Base-by-base conservation (phyloP, 345 rosid species). In the Melastoma malabathricum region DNA sequence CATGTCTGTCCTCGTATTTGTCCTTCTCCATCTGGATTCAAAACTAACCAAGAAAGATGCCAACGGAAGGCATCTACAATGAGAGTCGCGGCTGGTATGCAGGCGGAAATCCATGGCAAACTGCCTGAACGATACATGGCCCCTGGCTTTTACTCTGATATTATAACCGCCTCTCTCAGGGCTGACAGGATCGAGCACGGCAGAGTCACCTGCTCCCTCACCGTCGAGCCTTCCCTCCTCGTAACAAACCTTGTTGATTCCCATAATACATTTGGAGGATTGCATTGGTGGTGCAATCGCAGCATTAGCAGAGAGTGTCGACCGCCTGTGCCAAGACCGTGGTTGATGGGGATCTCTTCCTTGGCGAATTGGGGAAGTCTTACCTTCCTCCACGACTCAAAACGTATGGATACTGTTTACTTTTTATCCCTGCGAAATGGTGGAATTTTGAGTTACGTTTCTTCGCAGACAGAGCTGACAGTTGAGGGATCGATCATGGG, bases 251-350 rank as follows among this genome's bases (percentile, higher is more conserved):
- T 13, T 43, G 3, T 15, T 54, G 43, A 25, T 16, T 13, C 59
- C 57, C 59, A 86, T 88, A 83, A 86, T 56, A 45, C 4, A 29
- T 82, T 18, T 46, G 70, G 61, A 39, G 81, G 79, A 46, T 43
- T 80, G 46, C 89, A 81, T n/a, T 49, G 96, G 96, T 45, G 96
- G 87, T 46, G 70, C 79, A 2, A 70, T 81, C 1, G 94, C 80
- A 34, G 79, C 96, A 14, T 45, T 83, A 83, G 1, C 87, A 87
- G 69, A 77, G 87, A 64, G 60, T 84, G 48, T 59, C 87, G 3
- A 59, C 72, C 54, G 94, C 79, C 47, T 79, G 85, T 14, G 88
- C 75, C 25, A 81, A 75, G 62, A 78, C 88, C 1, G 69, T 79
- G 1, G 80, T 80, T 41, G 63, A 56, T 4, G 73, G 70, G 66